These are phyloP conservation scores for Pseudogymnoascus sp. DNA, from an alignment of 2,329 filamentous ascomycete species.

Conservation along the genomic window DNA sequence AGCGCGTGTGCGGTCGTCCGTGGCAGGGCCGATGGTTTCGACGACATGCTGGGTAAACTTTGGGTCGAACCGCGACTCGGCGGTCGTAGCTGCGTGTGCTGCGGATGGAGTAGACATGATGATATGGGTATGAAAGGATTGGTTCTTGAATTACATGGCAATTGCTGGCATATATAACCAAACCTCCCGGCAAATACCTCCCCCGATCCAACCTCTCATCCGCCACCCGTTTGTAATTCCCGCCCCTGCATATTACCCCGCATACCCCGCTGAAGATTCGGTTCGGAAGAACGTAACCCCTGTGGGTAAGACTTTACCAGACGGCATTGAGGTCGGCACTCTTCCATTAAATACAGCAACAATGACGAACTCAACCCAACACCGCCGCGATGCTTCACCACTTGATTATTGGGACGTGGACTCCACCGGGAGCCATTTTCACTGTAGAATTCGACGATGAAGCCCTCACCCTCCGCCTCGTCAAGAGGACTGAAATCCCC, in stretches of 20 bases:
- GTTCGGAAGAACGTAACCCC: not conserved
- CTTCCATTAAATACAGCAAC: not conserved
- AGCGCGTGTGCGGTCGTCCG: slow-evolving; percentile 54
- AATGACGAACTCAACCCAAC: not conserved
- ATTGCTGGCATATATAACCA: not conserved
- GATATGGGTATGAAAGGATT: not conserved
- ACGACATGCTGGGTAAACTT: slow-evolving; percentile 69
- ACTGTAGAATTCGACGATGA: slow-evolving; percentile 84
- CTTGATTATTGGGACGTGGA: slow-evolving; percentile 90
- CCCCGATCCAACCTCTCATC: not conserved
- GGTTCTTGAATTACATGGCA: not conserved
- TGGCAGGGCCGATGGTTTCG: slow-evolving; percentile 64
- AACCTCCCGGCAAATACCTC: not conserved
- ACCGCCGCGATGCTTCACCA: slow-evolving; percentile 66
- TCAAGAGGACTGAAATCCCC: slow-evolving; percentile 76
- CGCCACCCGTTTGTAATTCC: not conserved
- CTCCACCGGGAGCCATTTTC: slow-evolving; percentile 80
- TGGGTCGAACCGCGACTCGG: slow-evolving; percentile 54
- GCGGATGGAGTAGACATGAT: slow-evolving; percentile 1
- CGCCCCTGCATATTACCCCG: not conserved
- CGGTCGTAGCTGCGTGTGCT: slow-evolving; percentile 22
- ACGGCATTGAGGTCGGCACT: not conserved
- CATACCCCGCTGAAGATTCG: not conserved
- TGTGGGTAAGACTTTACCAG: not conserved
- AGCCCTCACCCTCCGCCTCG: slow-evolving; percentile 60